These are phyloP conservation scores for Phytophthora uliginosa DNA, from an alignment of 352 stramenopile genomes.

Conservation along the genomic window DNA sequence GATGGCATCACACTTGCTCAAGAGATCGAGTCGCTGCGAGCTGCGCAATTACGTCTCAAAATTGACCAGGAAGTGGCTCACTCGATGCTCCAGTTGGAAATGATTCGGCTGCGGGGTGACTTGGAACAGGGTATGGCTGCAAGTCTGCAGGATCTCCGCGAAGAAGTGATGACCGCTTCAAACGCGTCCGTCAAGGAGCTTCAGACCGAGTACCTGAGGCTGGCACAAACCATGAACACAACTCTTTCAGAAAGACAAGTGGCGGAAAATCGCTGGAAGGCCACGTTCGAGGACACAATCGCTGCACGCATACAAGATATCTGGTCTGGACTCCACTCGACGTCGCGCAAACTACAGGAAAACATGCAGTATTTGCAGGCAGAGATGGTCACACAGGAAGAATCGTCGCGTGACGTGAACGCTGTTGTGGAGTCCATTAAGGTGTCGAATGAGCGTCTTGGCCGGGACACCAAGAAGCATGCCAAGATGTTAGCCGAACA, in stretches of 20 bases:
- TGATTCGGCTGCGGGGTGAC: conserved; percentile 51
- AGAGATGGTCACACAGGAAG: conserved; percentile 63
- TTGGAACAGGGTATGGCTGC: conserved; percentile 40
- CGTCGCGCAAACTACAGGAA: conserved; percentile 49
- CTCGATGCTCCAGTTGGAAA: conserved; percentile 50
- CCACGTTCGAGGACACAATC: conserved; percentile 57
- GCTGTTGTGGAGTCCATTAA: conserved; percentile 40
- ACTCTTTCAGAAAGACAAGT: conserved; percentile 49
- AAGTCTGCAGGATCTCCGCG: conserved; percentile 53
- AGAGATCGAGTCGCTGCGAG: conserved; percentile 64
- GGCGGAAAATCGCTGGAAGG: conserved; percentile 70
- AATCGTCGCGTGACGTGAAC: conserved; percentile 41
- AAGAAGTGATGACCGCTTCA: conserved; percentile 45
- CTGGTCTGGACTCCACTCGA: conserved; percentile 56
- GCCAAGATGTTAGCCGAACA: conserved; percentile 31
- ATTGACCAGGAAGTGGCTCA: conserved; percentile 66
- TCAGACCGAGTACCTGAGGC: conserved; percentile 36
- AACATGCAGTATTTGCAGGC: conserved; percentile 50
- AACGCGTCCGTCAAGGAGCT: conserved; percentile 28
- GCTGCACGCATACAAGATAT: conserved; percentile 62
- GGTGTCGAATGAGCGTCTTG: conserved; percentile 23
- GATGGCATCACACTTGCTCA: conserved; percentile 45
- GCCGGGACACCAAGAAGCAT: conserved; percentile 32
- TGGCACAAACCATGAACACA: conserved; percentile 47
- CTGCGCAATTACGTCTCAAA: conserved; percentile 63